Evolutionary conservation across 345 rosid species (phyloP).

Genomic region (Populus nigra): DNA sequence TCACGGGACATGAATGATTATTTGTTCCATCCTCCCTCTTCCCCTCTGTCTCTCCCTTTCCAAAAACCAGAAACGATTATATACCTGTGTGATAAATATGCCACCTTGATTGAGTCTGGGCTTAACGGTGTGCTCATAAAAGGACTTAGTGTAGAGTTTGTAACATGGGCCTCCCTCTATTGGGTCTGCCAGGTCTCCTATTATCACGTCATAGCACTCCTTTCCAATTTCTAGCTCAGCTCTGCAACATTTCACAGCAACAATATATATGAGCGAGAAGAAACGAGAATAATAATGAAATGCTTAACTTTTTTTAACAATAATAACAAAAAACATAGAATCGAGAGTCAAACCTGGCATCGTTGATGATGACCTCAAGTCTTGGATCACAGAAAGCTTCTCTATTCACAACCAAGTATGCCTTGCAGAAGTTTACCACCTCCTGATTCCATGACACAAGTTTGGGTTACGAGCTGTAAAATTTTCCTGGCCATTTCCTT

Average conservation of each 20-base stretch:
- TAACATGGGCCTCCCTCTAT: slow-evolving; percentile 72
- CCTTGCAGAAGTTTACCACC: slow-evolving; percentile 64
- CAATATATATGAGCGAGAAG: not conserved
- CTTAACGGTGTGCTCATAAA: slow-evolving; percentile 48
- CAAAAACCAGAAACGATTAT: not conserved
- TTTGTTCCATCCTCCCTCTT: not conserved
- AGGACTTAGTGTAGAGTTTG: slow-evolving; percentile 60
- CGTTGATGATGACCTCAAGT: slow-evolving; percentile 53
- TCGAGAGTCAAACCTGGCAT: slow-evolving; percentile 41
- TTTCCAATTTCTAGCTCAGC: slow-evolving; percentile 47
- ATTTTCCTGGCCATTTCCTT: not conserved
- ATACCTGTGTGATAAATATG: slow-evolving; percentile 63
- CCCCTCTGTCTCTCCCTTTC: not conserved
- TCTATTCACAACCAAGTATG: slow-evolving; percentile 43
- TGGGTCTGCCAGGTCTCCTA: slow-evolving; percentile 73
- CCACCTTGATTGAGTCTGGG: slow-evolving; percentile 50
- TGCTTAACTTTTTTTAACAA: not conserved
- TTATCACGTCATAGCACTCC: slow-evolving; percentile 50
- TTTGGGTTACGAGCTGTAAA: not conserved
- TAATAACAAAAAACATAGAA: not conserved
- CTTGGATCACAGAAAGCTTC: slow-evolving; percentile 52
- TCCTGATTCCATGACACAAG: slow-evolving; percentile 35
- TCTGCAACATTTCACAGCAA: slow-evolving; percentile 15
- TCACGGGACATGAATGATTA: not conserved
- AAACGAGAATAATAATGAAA: not conserved